Percentiles rank a stretch among this genome's conserved stretches.
phyloP scores from a whole-genome alignment of 2,329 filamentous ascomycete species.

The Pseudogymnoascus sp. region DNA sequence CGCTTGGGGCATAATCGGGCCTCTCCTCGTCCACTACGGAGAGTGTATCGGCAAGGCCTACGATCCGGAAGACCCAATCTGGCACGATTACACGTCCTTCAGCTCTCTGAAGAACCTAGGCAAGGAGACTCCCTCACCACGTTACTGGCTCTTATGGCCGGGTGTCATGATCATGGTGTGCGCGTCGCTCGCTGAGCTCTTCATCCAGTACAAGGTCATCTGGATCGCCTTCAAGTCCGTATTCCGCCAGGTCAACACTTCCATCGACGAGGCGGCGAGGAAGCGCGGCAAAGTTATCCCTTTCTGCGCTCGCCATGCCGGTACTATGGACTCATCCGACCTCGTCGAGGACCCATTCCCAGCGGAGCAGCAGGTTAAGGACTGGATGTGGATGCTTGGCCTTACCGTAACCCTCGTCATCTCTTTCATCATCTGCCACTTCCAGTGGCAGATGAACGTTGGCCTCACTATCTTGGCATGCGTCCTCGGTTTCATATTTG shows the following conservation, averaged over 20 bases:
- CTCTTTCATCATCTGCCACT: slow-evolving; percentile 44
- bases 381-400: slow-evolving; percentile 47
- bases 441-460: slow-evolving; percentile 50
- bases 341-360: slow-evolving; percentile 45
- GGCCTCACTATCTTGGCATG: slow-evolving; percentile 51
- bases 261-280: slow-evolving; percentile 35
- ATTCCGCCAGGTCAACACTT: slow-evolving; percentile 39
- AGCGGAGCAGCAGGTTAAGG: slow-evolving; percentile 41
- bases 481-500: slow-evolving; percentile 54
- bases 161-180: slow-evolving; percentile 43
- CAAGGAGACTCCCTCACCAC: slow-evolving; percentile 39
- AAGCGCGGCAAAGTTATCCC: slow-evolving; percentile 37
- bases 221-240: slow-evolving; percentile 42
- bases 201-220: slow-evolving; percentile 39
- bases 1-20: slow-evolving; percentile 46
- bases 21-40: slow-evolving; percentile 47
- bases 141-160: slow-evolving; percentile 48
- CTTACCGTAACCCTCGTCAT: slow-evolving; percentile 43
- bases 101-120: slow-evolving; percentile 34
- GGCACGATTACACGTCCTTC: slow-evolving; percentile 36
- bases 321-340: slow-evolving; percentile 28
- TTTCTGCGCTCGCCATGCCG: slow-evolving; percentile 38
- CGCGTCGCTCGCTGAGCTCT: slow-evolving; percentile 42
- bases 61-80: slow-evolving; percentile 36
- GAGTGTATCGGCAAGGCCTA: slow-evolving; percentile 36